These are phyloP conservation scores for Rhipidocladum racemiflorum DNA, from an alignment of 176 grass and related monocot species.

Conservation along the genomic window DNA sequence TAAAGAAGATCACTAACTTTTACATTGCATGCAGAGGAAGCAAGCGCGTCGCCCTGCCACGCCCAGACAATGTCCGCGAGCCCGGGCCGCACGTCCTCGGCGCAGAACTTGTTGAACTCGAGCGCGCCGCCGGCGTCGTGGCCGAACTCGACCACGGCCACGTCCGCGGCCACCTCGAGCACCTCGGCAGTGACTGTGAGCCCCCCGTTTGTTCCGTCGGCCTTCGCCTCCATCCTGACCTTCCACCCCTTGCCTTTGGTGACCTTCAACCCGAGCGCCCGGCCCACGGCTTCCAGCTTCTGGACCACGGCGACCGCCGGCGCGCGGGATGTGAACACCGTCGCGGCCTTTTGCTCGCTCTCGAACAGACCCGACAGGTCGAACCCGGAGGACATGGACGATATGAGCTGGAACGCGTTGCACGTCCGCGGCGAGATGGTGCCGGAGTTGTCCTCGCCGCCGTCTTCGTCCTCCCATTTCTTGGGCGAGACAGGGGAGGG, in stretches of 20 bases:
- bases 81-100: slow-evolving; percentile 53
- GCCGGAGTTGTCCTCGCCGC: neutral
- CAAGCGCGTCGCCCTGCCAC: slow-evolving; percentile 67
- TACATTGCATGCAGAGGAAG: neutral
- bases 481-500: slow-evolving; percentile 9
- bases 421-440: slow-evolving; percentile 59
- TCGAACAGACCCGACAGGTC: slow-evolving; percentile 86
- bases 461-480: slow-evolving; percentile 13
- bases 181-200: slow-evolving; percentile 64
- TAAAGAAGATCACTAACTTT: neutral
- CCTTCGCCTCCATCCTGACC: slow-evolving; percentile 55
- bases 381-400: slow-evolving; percentile 92
- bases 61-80: slow-evolving; percentile 86
- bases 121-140: slow-evolving; percentile 69
- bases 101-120: slow-evolving; percentile 83
- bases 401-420: slow-evolving; percentile 98
- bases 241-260: slow-evolving; percentile 52
- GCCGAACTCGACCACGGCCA: slow-evolving; percentile 68
- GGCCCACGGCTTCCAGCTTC: slow-evolving; percentile 41
- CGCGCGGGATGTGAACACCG: slow-evolving; percentile 69
- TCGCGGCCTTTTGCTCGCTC: slow-evolving; percentile 49
- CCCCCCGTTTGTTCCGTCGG: slow-evolving; percentile 32
- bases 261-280: slow-evolving; percentile 48
- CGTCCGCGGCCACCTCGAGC: slow-evolving; percentile 60
- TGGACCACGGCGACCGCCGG: slow-evolving; percentile 51